Conservation (phyloP, 345 rosid species). For the Anastatica hierochuntica region DNA sequence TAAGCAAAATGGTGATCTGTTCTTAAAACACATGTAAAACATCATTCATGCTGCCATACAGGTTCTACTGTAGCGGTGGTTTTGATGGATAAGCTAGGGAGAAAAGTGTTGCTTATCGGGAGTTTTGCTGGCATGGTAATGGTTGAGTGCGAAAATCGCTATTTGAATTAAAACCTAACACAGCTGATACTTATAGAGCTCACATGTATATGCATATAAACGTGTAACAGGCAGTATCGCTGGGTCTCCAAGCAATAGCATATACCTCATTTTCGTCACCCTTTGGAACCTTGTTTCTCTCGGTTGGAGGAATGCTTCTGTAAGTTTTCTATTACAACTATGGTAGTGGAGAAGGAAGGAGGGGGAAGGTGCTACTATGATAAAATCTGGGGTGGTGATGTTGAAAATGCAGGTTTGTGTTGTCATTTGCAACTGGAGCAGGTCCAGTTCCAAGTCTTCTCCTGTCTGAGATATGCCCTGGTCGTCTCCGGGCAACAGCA, state of each 20-base stretch:
- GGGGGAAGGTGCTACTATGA: neutral
- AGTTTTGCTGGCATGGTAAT: slow-evolving; percentile 91
- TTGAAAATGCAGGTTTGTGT: slow-evolving; percentile 59
- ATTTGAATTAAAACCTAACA: neutral
- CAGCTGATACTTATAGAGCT: neutral
- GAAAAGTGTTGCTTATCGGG: slow-evolving; percentile 74
- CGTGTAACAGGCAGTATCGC: slow-evolving; percentile 46
- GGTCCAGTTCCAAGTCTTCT: slow-evolving; percentile 93
- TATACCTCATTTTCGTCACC: slow-evolving; percentile 49
- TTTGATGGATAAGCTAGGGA: slow-evolving; percentile 91
- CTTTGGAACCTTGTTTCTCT: slow-evolving; percentile 46
- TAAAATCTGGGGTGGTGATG: slow-evolving; percentile 1
- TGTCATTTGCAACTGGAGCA: slow-evolving; percentile 70
- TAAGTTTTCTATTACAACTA: slow-evolving; percentile 32
- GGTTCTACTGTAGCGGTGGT: slow-evolving; percentile 68
- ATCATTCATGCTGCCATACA: slow-evolving; percentile 26
- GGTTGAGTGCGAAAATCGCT: slow-evolving; percentile 8
- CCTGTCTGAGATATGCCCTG: slow-evolving; percentile 81
- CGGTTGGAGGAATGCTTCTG: slow-evolving; percentile 90
- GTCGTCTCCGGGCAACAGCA: slow-evolving; percentile 79
- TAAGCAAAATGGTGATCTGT: no score
- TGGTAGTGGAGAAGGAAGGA: slow-evolving; percentile 2
- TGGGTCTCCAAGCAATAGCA: slow-evolving; percentile 70
- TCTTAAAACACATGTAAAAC: no score
- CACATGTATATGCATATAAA: neutral